phyloP scores from a whole-genome alignment of 163 green algal genomes.

The Chloroidium sp. region DNA sequence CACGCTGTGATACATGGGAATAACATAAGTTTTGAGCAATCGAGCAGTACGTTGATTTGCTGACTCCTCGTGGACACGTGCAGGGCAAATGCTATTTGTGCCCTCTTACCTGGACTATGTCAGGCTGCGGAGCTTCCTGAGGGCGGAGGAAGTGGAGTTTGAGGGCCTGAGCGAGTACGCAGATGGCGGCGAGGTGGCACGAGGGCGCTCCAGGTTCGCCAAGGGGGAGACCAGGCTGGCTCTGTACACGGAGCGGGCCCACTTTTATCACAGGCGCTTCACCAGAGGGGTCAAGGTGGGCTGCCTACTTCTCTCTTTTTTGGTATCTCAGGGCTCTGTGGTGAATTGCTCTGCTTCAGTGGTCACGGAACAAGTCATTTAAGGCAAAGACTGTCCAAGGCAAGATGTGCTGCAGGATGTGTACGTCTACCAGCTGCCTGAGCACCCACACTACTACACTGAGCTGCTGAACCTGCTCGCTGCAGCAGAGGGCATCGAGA shows the following conservation, averaged over 20 bases:
- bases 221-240: constrained; percentile 60
- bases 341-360: background rate
- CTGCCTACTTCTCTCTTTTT: background rate
- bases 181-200: constrained; percentile 23
- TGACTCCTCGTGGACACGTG: background rate
- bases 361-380: background rate
- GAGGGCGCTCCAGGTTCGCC: constrained; percentile 58
- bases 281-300: constrained; percentile 64
- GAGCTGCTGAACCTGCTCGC: constrained; percentile 71
- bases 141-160: constrained; percentile 62
- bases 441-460: constrained; percentile 67
- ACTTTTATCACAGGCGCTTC: constrained; percentile 85
- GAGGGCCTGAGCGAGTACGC: constrained; percentile 60
- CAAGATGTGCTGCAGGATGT: constrained; percentile 40
- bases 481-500: background rate
- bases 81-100: constrained; percentile 81
- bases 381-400: background rate
- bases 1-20: background rate
- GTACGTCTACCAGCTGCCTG: constrained; percentile 72
- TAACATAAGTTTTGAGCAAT: background rate
- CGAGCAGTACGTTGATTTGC: background rate
- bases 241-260: constrained; percentile 87
- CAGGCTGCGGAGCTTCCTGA: constrained; percentile 79
- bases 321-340: background rate
- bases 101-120: constrained; percentile 97